Percentiles rank a stretch among this genome's conserved stretches.
Evolutionary conservation across 305 asterid genomes (phyloP).

Genomic region (Nicotiana rustica): DNA sequence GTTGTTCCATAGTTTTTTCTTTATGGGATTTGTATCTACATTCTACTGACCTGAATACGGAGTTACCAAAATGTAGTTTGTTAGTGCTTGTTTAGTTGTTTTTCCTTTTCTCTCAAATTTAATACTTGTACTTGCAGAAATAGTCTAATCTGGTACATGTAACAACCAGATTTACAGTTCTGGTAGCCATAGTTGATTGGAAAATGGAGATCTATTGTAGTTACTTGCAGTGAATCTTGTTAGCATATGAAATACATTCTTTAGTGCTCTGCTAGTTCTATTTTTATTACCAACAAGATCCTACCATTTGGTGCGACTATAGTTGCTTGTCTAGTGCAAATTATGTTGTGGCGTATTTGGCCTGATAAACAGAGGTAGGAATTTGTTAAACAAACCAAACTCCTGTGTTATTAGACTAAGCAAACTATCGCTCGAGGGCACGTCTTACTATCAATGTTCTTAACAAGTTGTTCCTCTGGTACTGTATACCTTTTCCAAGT

Average conservation of each 20-base stretch:
- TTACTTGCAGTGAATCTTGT: not conserved
- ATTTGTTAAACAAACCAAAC: not conserved
- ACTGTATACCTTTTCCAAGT: too few relatives aligned
- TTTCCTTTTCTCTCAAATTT: not conserved
- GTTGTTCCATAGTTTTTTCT: constrained; percentile 36
- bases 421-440: too few relatives aligned
- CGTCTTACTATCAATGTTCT: not conserved
- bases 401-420: not conserved
- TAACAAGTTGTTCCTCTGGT: too few relatives aligned
- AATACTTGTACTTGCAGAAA: not conserved
- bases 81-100: not conserved
- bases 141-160: not conserved
- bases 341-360: not conserved
- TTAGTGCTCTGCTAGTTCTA: too few relatives aligned
- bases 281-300: not conserved
- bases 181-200: not conserved
- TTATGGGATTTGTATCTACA: constrained; percentile 48
- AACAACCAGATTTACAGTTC: not conserved
- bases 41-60: constrained; percentile 33
- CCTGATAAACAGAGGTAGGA: not conserved
- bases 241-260: not conserved
- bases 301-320: not conserved
- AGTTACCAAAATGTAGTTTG: constrained; percentile 41
- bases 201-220: not conserved
- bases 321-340: not conserved